phyloP scores from a whole-genome alignment of 1,284 basidiomycete species.

The Mycena citricolor region DNA sequence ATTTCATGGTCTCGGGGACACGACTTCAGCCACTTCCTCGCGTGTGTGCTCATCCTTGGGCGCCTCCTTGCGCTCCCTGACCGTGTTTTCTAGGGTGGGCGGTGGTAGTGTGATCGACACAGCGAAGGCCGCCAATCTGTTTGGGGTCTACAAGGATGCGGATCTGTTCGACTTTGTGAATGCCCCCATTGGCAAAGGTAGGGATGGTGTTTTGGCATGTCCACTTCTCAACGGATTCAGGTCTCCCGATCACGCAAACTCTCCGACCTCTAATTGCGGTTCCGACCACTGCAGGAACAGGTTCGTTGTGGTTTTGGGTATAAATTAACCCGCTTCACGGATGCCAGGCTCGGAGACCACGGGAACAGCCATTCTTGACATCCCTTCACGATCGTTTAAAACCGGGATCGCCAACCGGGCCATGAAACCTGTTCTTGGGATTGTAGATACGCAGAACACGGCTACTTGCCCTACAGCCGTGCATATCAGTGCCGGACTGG shows the following conservation, averaged over 20 bases:
- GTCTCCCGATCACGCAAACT: conserved; percentile 70
- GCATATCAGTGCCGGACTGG: conserved; percentile 89
- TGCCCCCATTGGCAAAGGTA: conserved; percentile 90
- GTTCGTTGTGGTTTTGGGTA: no score
- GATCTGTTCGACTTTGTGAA: conserved; percentile 97
- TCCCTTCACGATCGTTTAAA: conserved; percentile 89
- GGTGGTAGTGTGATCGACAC: conserved; percentile 97
- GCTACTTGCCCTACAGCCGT: conserved; percentile 83
- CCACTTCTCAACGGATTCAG: not conserved
- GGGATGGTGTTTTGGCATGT: not conserved
- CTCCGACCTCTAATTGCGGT: conserved; percentile 89
- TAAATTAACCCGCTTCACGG: no score
- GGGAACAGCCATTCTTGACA: conserved; percentile 95
- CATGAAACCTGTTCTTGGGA: conserved; percentile 87
- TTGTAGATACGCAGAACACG: conserved; percentile 83
- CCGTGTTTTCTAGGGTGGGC: conserved; percentile 62
- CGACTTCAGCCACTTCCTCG: conserved; percentile 92
- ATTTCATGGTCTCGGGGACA: conserved; percentile 85
- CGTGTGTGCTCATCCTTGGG: conserved; percentile 49
- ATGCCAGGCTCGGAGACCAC: conserved; percentile 86
- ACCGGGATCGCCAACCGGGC: conserved; percentile 94
- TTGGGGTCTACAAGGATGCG: conserved; percentile 86
- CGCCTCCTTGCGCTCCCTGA: conserved; percentile 8
- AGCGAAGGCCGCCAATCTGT: conserved; percentile 57
- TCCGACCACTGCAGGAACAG: conserved; percentile 97